phyloP scores from a whole-genome alignment of 805 yeast genomes.

The Suhomyces xylopsoci region DNA sequence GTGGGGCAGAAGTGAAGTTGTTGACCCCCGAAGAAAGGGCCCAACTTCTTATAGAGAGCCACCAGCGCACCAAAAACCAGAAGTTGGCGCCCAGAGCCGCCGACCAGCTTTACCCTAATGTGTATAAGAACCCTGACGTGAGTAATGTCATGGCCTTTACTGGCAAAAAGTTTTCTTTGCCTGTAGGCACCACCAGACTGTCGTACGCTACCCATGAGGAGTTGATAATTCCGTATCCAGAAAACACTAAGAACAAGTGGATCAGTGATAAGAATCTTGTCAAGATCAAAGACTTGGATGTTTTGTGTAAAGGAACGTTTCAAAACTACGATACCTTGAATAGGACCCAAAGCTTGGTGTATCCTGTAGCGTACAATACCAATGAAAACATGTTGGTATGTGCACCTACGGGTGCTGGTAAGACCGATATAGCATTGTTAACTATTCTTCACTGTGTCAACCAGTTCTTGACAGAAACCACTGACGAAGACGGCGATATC shows the following conservation, averaged over 20 bases:
- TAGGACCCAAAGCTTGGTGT: constrained; percentile 86
- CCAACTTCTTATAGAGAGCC: constrained; percentile 50
- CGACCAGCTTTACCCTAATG: constrained; percentile 75
- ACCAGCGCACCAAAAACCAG: constrained; percentile 46
- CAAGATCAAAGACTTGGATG: constrained; percentile 62
- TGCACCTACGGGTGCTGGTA: constrained; percentile 99
- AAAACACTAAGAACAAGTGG: constrained; percentile 42
- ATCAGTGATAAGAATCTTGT: constrained; percentile 48
- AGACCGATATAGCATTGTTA: constrained; percentile 87
- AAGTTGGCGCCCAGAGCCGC: constrained; percentile 45
- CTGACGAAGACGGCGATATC: constrained; percentile 41
- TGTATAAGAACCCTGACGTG: constrained; percentile 61
- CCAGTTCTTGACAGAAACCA: constrained; percentile 58
- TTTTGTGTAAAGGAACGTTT: constrained; percentile 80
- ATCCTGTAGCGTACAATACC: constrained; percentile 87
- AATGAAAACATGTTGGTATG: constrained; percentile 94
- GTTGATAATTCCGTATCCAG: constrained; percentile 75
- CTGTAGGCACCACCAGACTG: constrained; percentile 72
- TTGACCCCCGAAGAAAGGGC: constrained; percentile 56
- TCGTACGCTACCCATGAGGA: constrained; percentile 70
- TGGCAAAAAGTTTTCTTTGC: constrained; percentile 78
- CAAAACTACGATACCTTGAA: constrained; percentile 73
- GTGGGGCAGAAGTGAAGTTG: constrained; percentile 19
- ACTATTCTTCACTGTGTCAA: constrained; percentile 76
- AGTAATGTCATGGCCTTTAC: constrained; percentile 45